phyloP scores from a whole-genome alignment of 2,329 filamentous ascomycete genomes.

The Botryotinia globosa region DNA sequence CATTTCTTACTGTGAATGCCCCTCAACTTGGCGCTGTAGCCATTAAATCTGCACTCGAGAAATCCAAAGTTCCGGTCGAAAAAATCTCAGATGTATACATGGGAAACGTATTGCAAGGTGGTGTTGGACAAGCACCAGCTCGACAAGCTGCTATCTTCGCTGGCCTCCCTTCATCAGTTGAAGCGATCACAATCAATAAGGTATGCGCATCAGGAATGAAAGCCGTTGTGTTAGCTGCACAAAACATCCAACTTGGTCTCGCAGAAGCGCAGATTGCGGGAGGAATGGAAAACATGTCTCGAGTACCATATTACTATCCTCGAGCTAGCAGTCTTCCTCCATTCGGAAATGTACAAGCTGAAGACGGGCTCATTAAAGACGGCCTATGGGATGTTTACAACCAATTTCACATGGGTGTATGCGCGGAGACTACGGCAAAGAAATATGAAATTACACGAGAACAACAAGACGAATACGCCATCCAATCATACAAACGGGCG shows the following conservation, averaged over 20 bases:
- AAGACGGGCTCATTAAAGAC: constrained; percentile 92
- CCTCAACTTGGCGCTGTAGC: constrained; percentile 86
- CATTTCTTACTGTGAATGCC: constrained; percentile 77
- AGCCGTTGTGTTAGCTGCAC: constrained; percentile 83
- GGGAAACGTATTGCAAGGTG: constrained; percentile 87
- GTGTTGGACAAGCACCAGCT: constrained; percentile 84
- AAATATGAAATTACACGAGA: constrained; percentile 77
- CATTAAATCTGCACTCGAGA: constrained; percentile 86
- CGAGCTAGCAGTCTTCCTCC: constrained; percentile 77
- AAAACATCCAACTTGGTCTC: constrained; percentile 90
- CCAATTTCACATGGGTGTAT: constrained; percentile 96
- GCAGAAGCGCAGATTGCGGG: constrained; percentile 87
- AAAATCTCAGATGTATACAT: constrained; percentile 94
- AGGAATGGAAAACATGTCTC: constrained; percentile 98
- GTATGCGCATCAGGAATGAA: constrained; percentile 96
- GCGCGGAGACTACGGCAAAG: constrained; percentile 91
- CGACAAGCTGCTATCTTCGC: constrained; percentile 88
- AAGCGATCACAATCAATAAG: constrained; percentile 95
- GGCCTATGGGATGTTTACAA: constrained; percentile 96
- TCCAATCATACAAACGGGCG: constrained; percentile 82
- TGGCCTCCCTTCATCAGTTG: constrained; percentile 74
- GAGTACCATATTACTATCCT: constrained; percentile 85
- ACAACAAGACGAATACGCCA: constrained; percentile 87
- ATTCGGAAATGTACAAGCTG: constrained; percentile 83
- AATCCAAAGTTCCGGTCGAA: constrained; percentile 75